Evolutionary conservation across 768 basidiomycete species (phyloP).

Genomic region (Mycena rebaudengoi): DNA sequence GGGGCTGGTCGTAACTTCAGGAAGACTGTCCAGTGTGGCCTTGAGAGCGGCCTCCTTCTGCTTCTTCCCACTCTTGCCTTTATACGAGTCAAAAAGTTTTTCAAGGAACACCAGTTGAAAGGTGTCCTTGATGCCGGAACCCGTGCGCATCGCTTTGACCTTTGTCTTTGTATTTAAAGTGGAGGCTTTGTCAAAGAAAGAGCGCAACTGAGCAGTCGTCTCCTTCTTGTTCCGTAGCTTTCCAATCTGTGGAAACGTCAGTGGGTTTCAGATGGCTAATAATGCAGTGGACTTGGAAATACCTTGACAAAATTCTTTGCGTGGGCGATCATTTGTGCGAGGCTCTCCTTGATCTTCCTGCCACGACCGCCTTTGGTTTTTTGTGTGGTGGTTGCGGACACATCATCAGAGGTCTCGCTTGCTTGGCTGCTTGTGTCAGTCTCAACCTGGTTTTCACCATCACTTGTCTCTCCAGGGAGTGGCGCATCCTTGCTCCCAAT

Average conservation of each 20-base stretch:
- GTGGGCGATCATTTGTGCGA: background rate
- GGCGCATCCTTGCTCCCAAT: too few species aligned
- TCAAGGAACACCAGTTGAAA: conserved; percentile 38
- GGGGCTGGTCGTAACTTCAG: background rate
- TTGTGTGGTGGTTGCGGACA: conserved; percentile 33
- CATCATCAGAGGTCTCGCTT: too few species aligned
- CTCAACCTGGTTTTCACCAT: too few species aligned
- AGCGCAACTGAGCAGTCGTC: conserved; percentile 16
- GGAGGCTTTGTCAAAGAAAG: conserved; percentile 26
- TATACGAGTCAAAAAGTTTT: conserved; percentile 27
- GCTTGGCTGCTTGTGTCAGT: too few species aligned
- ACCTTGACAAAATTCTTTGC: conserved; percentile 4
- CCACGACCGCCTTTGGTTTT: conserved; percentile 27
- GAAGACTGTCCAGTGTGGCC: background rate
- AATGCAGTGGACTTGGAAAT: conserved; percentile 1
- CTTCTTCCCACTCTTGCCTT: conserved; percentile 9
- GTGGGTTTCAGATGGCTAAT: background rate
- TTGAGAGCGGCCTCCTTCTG: conserved; percentile 18
- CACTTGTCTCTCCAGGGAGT: too few species aligned
- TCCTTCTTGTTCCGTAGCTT: background rate
- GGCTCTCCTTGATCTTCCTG: conserved; percentile 22
- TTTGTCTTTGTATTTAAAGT: conserved; percentile 25
- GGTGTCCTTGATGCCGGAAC: conserved; percentile 44
- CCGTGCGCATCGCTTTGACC: conserved; percentile 30
- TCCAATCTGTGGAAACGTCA: background rate